Evolutionary conservation across 371 early-diverging fungal genomes (phyloP), one percentile per base, ranked within the genome.

Genomic region (Dichotomocladium elegans): DNA sequence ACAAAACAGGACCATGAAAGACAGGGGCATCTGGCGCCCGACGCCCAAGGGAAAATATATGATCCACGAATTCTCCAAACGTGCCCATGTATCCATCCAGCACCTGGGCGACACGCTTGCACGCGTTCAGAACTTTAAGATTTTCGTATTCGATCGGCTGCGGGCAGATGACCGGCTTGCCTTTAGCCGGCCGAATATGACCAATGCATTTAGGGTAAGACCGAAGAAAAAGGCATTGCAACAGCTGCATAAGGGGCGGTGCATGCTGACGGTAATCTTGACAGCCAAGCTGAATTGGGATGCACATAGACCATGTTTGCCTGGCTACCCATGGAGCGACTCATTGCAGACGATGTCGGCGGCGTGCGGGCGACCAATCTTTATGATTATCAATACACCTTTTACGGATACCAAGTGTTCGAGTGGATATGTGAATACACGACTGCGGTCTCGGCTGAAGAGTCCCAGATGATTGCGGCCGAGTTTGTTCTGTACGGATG

Each of bases 371-470:
- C 50, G 12, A 22, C 49, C 1, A 50, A 41, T 25, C 29, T 63
- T 3, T 28, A 49, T 2, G 58, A 63, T 24, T 68, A 61, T 28
- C 51, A 55, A 41, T 41, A 68, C 34, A 56, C 66, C 1, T 72
- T 72, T 52, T 72, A 58, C 33, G 73, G 73, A 0, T 62, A 68
- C 34, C 73, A 72, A 29, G 66, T 68, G 31, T 63, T 64, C 53
- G 86, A 82, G 27, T 87, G 86, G 86, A 69, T 89, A 25, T 61
- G 79, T 47, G 80, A 80, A 41, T 75, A 82, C 47, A 78, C 85
- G 0, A 75, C 82, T 0, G 80, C 79, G 19, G 74, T 85, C 31
- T 72, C 77, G 26, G 68, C 66, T 12, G 76, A 81, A 43, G 89
- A 89, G 50, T 80, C 85, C 0, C 61, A 77, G 17, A 43, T 64